Percentiles rank a stretch among this genome's conserved stretches.
phyloP scores from a whole-genome alignment of 2,329 filamentous ascomycete species.

The Lecanicillium sp. region DNA sequence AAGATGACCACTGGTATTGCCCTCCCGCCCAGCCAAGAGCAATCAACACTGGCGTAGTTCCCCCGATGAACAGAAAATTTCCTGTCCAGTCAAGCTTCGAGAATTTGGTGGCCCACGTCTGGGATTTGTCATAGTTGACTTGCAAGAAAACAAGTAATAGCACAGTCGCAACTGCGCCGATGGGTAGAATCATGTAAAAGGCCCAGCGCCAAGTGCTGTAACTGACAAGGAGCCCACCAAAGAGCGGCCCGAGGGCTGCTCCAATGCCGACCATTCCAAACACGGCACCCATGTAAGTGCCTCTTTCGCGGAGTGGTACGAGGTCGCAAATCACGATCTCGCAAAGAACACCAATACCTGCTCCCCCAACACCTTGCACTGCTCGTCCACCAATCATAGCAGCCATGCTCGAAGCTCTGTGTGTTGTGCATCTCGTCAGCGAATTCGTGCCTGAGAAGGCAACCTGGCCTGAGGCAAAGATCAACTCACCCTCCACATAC shows the following conservation, averaged over 20 bases:
- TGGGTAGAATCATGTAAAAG: constrained; percentile 38
- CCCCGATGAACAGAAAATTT: constrained; percentile 32
- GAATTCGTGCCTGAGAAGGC: background rate
- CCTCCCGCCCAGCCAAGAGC: constrained; percentile 48
- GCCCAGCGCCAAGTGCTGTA: constrained; percentile 36
- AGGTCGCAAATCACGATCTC: constrained; percentile 35
- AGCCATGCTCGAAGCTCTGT: constrained; percentile 18
- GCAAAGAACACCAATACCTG: constrained; percentile 18
- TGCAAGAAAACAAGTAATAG: constrained; percentile 21
- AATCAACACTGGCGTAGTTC: constrained; percentile 37
- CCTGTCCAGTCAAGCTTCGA: constrained; percentile 35
- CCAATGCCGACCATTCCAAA: constrained; percentile 28
- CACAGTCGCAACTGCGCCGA: constrained; percentile 20
- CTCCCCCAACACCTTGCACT: constrained; percentile 36
- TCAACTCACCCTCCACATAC: constrained; percentile 16
- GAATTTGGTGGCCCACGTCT: constrained; percentile 16
- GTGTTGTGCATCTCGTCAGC: constrained; percentile 4
- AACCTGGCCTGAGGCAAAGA: background rate
- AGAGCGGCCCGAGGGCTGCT: constrained; percentile 27
- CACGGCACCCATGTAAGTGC: constrained; percentile 31
- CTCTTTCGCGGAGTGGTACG: constrained; percentile 40
- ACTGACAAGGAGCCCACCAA: constrained; percentile 24
- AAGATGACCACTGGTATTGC: constrained; percentile 42
- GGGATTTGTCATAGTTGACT: constrained; percentile 17
- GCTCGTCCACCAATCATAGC: constrained; percentile 39